Conservation (phyloP, 1,284 basidiomycete species). For the Leccinum angustisporum region DNA sequence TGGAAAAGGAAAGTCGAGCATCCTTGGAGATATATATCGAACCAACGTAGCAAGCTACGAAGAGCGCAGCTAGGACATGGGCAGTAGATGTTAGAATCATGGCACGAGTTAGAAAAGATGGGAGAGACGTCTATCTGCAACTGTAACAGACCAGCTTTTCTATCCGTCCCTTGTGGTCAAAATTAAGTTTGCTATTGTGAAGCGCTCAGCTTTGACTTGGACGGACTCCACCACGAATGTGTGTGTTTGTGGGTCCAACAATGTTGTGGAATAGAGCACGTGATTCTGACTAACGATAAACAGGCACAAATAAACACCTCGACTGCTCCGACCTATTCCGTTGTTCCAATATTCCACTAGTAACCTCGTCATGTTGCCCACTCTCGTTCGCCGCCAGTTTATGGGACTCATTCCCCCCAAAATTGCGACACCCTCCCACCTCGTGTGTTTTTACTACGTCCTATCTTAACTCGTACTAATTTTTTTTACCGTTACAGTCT, state of each 20-base stretch:
- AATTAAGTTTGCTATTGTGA: conserved; percentile 18
- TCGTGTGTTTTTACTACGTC: conserved; percentile 51
- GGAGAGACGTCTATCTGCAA: conserved; percentile 3
- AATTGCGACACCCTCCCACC: conserved; percentile 87
- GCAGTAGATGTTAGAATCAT: conserved; percentile 38
- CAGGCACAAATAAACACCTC: conserved; percentile 14
- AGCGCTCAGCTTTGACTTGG: conserved; percentile 6
- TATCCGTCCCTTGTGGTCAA: conserved; percentile 19
- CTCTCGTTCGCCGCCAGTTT: conserved; percentile 80
- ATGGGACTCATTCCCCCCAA: conserved; percentile 89
- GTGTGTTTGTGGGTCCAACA: conserved; percentile 11
- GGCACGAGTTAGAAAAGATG: conserved; percentile 1
- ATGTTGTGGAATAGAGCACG: not conserved
- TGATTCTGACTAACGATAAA: conserved; percentile 26
- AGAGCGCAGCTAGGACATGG: conserved; percentile 48
- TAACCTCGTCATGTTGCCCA: conserved; percentile 65
- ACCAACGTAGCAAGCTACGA: conserved; percentile 58
- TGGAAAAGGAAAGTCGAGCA: conserved; percentile 50
- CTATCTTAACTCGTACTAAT: not conserved
- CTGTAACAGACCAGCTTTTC: conserved; percentile 17
- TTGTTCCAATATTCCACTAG: not conserved
- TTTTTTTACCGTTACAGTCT: conserved; percentile 44
- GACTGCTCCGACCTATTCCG: conserved; percentile 21
- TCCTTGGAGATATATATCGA: conserved; percentile 62
- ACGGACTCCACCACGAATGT: conserved; percentile 5